phyloP scores from a whole-genome alignment of 1,139 yeast genomes.

The Suhomyces bribrorum region DNA sequence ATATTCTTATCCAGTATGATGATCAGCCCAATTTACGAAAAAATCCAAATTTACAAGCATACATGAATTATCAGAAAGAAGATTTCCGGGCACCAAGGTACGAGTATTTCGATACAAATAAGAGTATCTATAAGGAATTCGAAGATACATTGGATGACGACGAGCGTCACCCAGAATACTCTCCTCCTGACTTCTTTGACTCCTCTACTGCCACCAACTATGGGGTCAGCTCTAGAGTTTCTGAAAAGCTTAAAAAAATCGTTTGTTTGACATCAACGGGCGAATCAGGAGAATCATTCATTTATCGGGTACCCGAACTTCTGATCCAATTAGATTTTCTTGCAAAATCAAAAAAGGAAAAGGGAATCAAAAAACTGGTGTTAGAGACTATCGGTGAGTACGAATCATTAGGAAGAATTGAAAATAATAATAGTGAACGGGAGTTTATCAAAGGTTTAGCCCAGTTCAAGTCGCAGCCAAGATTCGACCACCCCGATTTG shows the following conservation, averaged over 20 bases:
- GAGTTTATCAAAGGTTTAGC: conserved; percentile 30
- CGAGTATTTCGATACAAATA: conserved; percentile 25
- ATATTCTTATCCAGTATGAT: conserved; percentile 67
- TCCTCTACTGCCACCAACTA: conserved; percentile 32
- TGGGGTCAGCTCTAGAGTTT: conserved; percentile 50
- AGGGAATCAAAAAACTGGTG: conserved; percentile 26
- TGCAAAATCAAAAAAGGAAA: conserved; percentile 39
- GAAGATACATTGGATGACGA: conserved; percentile 18
- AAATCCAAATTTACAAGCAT: conserved; percentile 32
- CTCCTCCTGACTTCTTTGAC: conserved; percentile 49
- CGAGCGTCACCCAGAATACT: conserved; percentile 25
- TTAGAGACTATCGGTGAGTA: conserved; percentile 28
- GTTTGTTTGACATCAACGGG: conserved; percentile 37
- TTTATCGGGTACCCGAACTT: conserved; percentile 69
- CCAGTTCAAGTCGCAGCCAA: conserved; percentile 12
- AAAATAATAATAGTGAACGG: conserved; percentile 24
- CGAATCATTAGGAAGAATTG: conserved; percentile 23
- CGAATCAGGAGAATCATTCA: conserved; percentile 35
- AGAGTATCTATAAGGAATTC: conserved; percentile 9
- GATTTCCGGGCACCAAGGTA: conserved; percentile 24
- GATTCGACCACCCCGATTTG: conserved; percentile 22
- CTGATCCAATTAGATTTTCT: conserved; percentile 77
- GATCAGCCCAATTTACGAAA: conserved; percentile 56
- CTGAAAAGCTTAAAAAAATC: conserved; percentile 36
- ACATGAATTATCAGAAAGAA: conserved; percentile 30